Evolutionary conservation across 2,329 filamentous ascomycete genomes (phyloP), one percentile per base, ranked within the genome.

Genomic region (Chaetomium sp.): DNA sequence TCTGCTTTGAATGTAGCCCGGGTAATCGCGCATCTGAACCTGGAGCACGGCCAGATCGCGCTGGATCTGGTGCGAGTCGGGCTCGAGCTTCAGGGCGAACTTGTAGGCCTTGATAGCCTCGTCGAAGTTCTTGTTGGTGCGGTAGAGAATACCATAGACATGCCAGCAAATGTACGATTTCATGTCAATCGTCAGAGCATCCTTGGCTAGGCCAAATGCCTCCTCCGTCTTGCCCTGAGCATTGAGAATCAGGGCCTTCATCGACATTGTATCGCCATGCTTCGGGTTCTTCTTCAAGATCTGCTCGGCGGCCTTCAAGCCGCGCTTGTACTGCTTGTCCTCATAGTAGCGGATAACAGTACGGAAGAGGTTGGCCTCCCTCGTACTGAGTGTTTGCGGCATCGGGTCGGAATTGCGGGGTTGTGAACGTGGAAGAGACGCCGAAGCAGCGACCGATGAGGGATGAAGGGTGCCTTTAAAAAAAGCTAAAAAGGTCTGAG

Each of bases 101-200:
- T 96, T 96, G 83, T 99, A 99, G 65, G 95, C 96, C 83, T 98
- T 98, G 81, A 97, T 97, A 10, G 96, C 94, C 80, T 98, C 95
- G 77, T 98, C 95, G 73, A 96, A 98, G 79, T 99, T 98, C 84
- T 98, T 98, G 75, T 91, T 90, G 57, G 92, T 90, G 59, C 94
- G 89, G 80, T 96, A 98, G 58, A 99, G 85, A 71, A 99, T 80
- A 35, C 96, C 95, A 77, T 98, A 99, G 67, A 99, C 95, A 78
- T 99, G 96, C 95, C 95, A 99, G 83, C 93, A 98, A 73, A 99
- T 93, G 79, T 98, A 94, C 73, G 93, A 97, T 82, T 96, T 97
- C 93, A 99, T 98, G 77, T 98, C 93, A 73, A 93, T 92, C 70
- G 90, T 93, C 72, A 99, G 83, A 38, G 96, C 95, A 70, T 93